phyloP scores from a whole-genome alignment of 345 rosid species.

The Euphorbia tirucalli region DNA sequence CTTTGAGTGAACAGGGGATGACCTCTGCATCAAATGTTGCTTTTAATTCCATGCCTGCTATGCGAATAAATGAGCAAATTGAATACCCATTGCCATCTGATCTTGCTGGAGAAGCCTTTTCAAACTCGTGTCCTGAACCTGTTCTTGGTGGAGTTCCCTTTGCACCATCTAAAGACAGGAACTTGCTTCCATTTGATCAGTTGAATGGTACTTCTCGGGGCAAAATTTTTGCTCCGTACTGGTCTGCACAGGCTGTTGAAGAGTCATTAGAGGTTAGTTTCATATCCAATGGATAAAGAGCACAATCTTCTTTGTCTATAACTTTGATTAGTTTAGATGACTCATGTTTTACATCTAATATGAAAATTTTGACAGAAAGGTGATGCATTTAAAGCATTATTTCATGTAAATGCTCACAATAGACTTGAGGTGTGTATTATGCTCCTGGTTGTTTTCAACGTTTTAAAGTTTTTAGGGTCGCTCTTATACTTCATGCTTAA shows the following conservation, averaged over 20 bases:
- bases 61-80: slow-evolving; percentile 37
- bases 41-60: slow-evolving; percentile 66
- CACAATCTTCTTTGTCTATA: neutral
- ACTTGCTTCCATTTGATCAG: slow-evolving; percentile 23
- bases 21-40: slow-evolving; percentile 37
- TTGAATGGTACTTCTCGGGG: slow-evolving; percentile 31
- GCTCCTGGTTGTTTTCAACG: neutral
- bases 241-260: slow-evolving; percentile 55
- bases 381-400: slow-evolving; percentile 62
- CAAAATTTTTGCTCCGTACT: slow-evolving; percentile 48
- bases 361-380: slow-evolving; percentile 49
- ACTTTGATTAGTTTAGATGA: neutral
- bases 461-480: neutral
- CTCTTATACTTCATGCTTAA: neutral
- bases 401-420: slow-evolving; percentile 85
- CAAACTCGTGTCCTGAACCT: slow-evolving; percentile 51
- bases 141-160: slow-evolving; percentile 30
- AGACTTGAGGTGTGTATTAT: slow-evolving; percentile 59
- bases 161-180: slow-evolving; percentile 30
- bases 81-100: slow-evolving; percentile 24
- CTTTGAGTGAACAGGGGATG: slow-evolving; percentile 21
- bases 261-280: slow-evolving; percentile 69
- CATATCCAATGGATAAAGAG: neutral
- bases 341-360: slow-evolving; percentile 2
- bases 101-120: slow-evolving; percentile 29